Evolutionary conservation across 1,284 basidiomycete species (phyloP).

Genomic region (Puccinia coronata): DNA sequence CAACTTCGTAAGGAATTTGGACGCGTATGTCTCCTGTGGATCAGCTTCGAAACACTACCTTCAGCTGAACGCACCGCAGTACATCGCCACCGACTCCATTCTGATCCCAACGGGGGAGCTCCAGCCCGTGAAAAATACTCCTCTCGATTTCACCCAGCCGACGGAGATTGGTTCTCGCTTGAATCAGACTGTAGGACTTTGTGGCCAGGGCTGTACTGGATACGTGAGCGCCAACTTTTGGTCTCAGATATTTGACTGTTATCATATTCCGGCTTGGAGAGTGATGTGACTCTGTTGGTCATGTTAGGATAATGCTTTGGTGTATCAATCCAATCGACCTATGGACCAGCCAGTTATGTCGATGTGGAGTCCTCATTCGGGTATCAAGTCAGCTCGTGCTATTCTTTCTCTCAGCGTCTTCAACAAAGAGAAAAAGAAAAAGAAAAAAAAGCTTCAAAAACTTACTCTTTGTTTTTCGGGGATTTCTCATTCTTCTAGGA

Average conservation of each 20-base stretch:
- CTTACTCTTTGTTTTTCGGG: no score
- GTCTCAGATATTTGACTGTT: not conserved
- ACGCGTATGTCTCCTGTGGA: conserved; percentile 64
- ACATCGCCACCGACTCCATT: conserved; percentile 62
- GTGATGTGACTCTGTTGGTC: conserved; percentile 9
- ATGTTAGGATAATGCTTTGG: conserved; percentile 45
- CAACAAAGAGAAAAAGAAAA: not conserved
- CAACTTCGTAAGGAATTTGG: conserved; percentile 64
- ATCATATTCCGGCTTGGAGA: not conserved
- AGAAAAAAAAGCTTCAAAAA: no score
- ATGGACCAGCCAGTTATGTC: conserved; percentile 14
- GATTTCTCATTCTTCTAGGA: conserved; percentile 56
- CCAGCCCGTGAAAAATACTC: conserved; percentile 59
- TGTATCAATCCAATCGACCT: conserved; percentile 19
- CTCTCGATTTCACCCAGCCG: conserved; percentile 63
- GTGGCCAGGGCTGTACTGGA: conserved; percentile 55
- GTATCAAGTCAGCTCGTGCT: conserved; percentile 61
- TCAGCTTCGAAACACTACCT: conserved; percentile 61
- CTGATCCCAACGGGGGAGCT: conserved; percentile 63
- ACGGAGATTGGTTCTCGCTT: conserved; percentile 61
- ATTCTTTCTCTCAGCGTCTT: not conserved
- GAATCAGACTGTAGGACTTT: conserved; percentile 55
- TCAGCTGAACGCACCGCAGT: conserved; percentile 59
- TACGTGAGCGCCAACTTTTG: conserved; percentile 51
- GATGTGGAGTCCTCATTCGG: conserved; percentile 62